phyloP scores from a whole-genome alignment of 192 early-diverging fungal genomes.

The Coemansia sp. region DNA sequence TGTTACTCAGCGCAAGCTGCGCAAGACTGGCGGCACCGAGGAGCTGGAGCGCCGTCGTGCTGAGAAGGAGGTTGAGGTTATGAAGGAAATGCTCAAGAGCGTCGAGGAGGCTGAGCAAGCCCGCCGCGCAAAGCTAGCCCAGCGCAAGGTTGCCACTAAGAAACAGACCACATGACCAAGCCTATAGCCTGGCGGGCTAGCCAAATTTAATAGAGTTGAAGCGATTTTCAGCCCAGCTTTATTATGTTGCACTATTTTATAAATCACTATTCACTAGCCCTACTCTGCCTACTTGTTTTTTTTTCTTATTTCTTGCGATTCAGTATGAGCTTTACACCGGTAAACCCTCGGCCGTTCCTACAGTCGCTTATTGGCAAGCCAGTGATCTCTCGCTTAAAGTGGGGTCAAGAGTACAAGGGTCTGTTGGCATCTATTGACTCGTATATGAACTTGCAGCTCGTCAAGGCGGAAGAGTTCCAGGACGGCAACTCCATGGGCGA shows the following conservation, averaged over 20 bases:
- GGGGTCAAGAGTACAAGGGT: constrained; percentile 98
- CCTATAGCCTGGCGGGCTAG: not conserved
- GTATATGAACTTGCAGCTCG: constrained; percentile 98
- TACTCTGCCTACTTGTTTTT: not conserved
- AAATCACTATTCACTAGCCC: not conserved
- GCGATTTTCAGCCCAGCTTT: not conserved
- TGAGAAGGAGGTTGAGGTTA: constrained; percentile 64
- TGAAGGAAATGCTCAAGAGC: constrained; percentile 56
- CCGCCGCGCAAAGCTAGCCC: constrained; percentile 37
- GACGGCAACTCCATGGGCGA: constrained; percentile 84
- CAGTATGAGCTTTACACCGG: constrained; percentile 68
- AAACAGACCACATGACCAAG: constrained; percentile 4
- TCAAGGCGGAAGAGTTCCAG: constrained; percentile 92
- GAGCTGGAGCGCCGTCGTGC: constrained; percentile 68
- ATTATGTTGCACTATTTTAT: not conserved
- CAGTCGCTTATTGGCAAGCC: constrained; percentile 89
- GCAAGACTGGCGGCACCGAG: constrained; percentile 73
- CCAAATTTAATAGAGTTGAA: not conserved
- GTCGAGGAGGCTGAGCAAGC: constrained; percentile 47
- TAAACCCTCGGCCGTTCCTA: constrained; percentile 98
- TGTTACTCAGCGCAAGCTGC: constrained; percentile 62
- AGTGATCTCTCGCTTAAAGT: constrained; percentile 92
- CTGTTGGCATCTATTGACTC: constrained; percentile 85
- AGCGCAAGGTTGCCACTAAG: constrained; percentile 41
- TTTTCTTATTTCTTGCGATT: not conserved